Conservation (phyloP, 2,329 filamentous ascomycete species). For the Diaporthe longicolla region DNA sequence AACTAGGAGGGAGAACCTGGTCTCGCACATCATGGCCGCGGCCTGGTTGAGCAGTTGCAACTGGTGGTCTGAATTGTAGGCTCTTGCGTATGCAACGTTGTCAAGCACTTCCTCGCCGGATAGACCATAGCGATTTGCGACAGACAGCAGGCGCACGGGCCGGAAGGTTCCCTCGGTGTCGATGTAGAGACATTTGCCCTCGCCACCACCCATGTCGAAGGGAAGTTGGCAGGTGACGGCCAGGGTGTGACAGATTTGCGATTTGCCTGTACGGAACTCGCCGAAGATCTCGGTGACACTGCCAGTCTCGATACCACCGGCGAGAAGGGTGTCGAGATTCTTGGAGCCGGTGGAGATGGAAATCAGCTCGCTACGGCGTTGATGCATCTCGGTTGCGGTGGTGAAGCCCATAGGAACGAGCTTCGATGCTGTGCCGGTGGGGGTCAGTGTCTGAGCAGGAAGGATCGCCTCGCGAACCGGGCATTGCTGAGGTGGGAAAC, state of each 20-base stretch:
- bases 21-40: conserved; percentile 99
- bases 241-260: conserved; percentile 98
- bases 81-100: conserved; percentile 97
- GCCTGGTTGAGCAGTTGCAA: conserved; percentile 95
- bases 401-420: conserved; percentile 99
- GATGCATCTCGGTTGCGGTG: conserved; percentile 98
- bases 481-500: neutral
- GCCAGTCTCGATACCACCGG: conserved; percentile 95
- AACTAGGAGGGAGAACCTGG: conserved; percentile 93
- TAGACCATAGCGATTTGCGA: conserved; percentile 93
- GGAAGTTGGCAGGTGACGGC: conserved; percentile 97
- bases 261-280: conserved; percentile 98
- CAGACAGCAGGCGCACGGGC: conserved; percentile 89
- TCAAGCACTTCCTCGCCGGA: conserved; percentile 98
- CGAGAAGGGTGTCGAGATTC: conserved; percentile 93
- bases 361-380: conserved; percentile 94
- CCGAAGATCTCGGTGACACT: conserved; percentile 99
- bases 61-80: conserved; percentile 99
- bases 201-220: conserved; percentile 98
- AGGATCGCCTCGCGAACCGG: conserved; percentile 20
- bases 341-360: conserved; percentile 99
- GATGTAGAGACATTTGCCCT: conserved; percentile 98
- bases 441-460: conserved; percentile 18
- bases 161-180: conserved; percentile 98
- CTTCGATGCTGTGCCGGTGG: conserved; percentile 78